Evolutionary conservation across 1,284 basidiomycete species (phyloP), one percentile per base, ranked within the genome.

Genomic region (Microbotryum intermedium): DNA sequence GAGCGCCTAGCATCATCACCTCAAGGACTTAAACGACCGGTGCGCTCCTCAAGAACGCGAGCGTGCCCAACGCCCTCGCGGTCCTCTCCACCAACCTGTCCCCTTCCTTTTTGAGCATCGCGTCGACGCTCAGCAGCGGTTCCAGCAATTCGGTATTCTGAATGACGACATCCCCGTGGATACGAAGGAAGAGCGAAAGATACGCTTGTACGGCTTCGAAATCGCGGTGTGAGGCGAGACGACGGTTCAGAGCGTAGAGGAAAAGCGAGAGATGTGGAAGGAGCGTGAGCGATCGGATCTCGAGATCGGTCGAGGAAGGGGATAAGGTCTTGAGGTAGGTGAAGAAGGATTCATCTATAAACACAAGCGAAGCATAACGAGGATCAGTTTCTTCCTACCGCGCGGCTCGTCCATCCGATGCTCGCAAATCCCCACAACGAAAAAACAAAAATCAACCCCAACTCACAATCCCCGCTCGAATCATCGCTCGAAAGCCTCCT

Each of bases 191-290:
- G 1, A 94, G 86, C 62, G 82, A 84, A 67, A 93, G 81, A 73
- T 94, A 80, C 0, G 92, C 84, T 75, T 98, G 92, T 2, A 97
- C 88, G 10, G 90, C 92, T 75, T 99, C 94, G 72, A 94, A 98
- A 75, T 99, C 94, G 53, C 83, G 82, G 69, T 86, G 88, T 20
- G 86, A 87, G 47, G 76, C 75, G 26, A 98, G 78, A 3, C 94
- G 84, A 56, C 79, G 80, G 4, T 80, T 81, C 21, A 98, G 79
- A 0, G 90, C 87, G 58, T 79, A 77, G 44, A 95, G 75, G 77
- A 97, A 95, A 6, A 80, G 75, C 1, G 76, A 77, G 23, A 93
- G 78, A 58, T 83, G 80, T 52, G 84, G 79, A 46, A 80, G 70
- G 16, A 68, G 63, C 11, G 72, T 59, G 29, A 91, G 76, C 2